A percentile compares a stretch with the other conserved stretches of the same genome.
These are phyloP conservation scores for Calycina herbarum DNA, from an alignment of 2,329 filamentous ascomycete genomes.

Conservation along the genomic window DNA sequence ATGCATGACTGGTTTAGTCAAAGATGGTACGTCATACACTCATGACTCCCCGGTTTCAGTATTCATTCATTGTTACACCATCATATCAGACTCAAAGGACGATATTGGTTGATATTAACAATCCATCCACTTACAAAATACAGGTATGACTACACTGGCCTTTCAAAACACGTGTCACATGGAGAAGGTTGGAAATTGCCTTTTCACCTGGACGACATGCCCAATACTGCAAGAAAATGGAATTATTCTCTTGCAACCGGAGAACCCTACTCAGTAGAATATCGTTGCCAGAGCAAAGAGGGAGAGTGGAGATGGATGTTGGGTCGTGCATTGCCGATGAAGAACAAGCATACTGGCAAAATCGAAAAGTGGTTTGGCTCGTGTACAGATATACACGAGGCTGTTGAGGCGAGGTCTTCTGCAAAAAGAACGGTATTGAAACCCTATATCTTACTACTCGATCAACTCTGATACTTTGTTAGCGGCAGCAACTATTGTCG, in stretches of 20 bases:
- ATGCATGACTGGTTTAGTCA: constrained; percentile 72
- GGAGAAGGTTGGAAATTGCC: constrained; percentile 62
- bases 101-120: not conserved
- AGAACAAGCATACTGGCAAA: constrained; percentile 61
- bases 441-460: not conserved
- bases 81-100: not conserved
- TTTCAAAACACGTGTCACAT: constrained; percentile 60
- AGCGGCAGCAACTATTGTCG: constrained; percentile 66
- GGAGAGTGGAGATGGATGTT: constrained; percentile 81
- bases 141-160: constrained; percentile 71
- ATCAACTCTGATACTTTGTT: not conserved
- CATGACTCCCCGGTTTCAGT: not conserved
- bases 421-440: constrained; percentile 56
- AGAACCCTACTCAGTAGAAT: constrained; percentile 68
- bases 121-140: not conserved
- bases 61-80: not conserved
- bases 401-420: constrained; percentile 65
- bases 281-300: constrained; percentile 64
- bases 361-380: constrained; percentile 82
- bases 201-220: constrained; percentile 71
- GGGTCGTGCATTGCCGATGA: constrained; percentile 67
- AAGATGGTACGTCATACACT: constrained; percentile 51
- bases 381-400: constrained; percentile 77
- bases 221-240: constrained; percentile 58
- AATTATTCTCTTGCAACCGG: constrained; percentile 63